Evolutionary conservation across 1,139 yeast genomes (phyloP).

Genomic region (Kazachstania sp.): DNA sequence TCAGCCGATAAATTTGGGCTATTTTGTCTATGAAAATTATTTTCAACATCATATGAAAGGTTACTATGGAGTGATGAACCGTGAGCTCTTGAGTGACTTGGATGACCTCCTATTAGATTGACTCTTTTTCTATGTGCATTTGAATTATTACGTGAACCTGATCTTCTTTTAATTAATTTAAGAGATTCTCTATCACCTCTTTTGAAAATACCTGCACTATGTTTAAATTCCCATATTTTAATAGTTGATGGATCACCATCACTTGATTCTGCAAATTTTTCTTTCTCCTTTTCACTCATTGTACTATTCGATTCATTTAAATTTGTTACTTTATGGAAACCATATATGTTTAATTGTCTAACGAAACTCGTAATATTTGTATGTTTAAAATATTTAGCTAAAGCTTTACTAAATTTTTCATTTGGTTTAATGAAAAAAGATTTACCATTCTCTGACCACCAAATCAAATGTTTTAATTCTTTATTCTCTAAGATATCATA

Average conservation of each 20-base stretch:
- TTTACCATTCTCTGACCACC: conserved; percentile 42
- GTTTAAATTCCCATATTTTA: conserved; percentile 60
- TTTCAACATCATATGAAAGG: background rate
- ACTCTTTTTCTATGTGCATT: conserved; percentile 8
- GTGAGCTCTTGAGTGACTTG: background rate
- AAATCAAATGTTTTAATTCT: conserved; percentile 41
- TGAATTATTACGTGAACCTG: conserved; percentile 43
- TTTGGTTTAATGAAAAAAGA: conserved; percentile 40
- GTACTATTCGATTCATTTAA: conserved; percentile 4
- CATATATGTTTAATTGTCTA: conserved; percentile 72
- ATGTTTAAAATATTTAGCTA: conserved; percentile 62
- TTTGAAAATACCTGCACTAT: conserved; percentile 54
- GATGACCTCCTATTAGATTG: background rate
- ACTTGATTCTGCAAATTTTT: background rate
- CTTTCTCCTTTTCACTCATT: background rate
- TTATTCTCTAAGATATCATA: conserved; percentile 56
- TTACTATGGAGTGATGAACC: background rate
- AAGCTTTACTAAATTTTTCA: conserved; percentile 51
- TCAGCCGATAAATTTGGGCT: background rate
- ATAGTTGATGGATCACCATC: conserved; percentile 13
- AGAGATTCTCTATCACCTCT: conserved; percentile 55
- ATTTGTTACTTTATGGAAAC: conserved; percentile 53
- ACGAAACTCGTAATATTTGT: conserved; percentile 75
- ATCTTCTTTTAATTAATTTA: conserved; percentile 53
- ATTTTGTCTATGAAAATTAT: background rate